Evolutionary conservation across 331 rosid species (phyloP).

Genomic region (Phaseolus coccineus): DNA sequence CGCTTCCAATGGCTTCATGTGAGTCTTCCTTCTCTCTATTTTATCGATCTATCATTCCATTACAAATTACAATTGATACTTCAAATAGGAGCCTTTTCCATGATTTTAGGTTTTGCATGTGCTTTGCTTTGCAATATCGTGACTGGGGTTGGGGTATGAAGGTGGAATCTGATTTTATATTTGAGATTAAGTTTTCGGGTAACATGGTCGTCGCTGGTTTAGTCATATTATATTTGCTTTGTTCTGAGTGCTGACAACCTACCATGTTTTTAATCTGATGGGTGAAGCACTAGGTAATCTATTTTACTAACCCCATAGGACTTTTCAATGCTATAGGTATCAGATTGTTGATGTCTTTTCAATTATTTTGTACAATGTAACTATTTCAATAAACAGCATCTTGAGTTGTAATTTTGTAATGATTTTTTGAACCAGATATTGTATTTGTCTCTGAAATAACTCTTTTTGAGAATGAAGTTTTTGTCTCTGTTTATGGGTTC

Average conservation of each 20-base stretch:
- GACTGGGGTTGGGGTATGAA: slow-evolving; percentile 1
- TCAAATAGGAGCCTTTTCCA: background rate
- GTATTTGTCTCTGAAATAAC: background rate
- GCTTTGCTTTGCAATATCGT: slow-evolving; percentile 4
- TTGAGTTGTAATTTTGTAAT: background rate
- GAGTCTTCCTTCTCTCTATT: slow-evolving; percentile 46
- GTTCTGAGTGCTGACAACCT: background rate
- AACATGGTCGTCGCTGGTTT: slow-evolving; percentile 19
- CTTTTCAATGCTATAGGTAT: slow-evolving; percentile 8
- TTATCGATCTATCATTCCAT: background rate
- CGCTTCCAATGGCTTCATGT: slow-evolving; percentile 72
- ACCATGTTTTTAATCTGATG: slow-evolving; percentile 1
- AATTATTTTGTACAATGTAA: background rate
- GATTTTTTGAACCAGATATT: background rate
- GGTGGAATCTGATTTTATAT: slow-evolving; percentile 1
- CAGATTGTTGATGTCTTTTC: slow-evolving; percentile 2
- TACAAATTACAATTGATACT: slow-evolving; percentile 7
- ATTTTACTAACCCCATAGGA: background rate
- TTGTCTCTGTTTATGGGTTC: background rate
- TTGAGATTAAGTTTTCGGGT: background rate
- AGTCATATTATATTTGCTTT: slow-evolving; percentile 10
- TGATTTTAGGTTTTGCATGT: slow-evolving; percentile 31
- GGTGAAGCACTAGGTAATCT: background rate
- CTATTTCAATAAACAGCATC: background rate
- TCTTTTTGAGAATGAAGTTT: no score